phyloP scores from a whole-genome alignment of 2,329 filamentous ascomycete species.

The Scytalidium lignicola region DNA sequence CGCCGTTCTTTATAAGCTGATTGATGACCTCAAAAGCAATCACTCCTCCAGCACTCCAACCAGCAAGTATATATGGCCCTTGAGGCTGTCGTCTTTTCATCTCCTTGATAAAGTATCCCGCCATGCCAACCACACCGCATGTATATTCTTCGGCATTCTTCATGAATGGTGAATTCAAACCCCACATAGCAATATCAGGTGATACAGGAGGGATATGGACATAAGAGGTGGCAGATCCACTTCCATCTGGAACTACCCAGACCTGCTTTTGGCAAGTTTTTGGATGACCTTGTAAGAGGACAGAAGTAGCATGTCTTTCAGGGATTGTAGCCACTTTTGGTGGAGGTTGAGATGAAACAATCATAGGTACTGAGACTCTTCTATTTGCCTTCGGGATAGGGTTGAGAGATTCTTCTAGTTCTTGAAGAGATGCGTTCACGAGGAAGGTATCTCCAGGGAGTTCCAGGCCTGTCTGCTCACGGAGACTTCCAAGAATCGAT shows the following conservation, averaged over 20 bases:
- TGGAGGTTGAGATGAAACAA: conserved; percentile 5
- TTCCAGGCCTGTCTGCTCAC: conserved; percentile 47
- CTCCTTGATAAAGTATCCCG: conserved; percentile 60
- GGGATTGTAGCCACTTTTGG: conserved; percentile 9
- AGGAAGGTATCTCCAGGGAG: conserved; percentile 57
- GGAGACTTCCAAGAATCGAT: conserved; percentile 48
- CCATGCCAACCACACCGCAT: conserved; percentile 61
- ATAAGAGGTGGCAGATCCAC: conserved; percentile 34
- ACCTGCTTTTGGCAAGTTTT: conserved; percentile 39
- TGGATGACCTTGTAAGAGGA: conserved; percentile 42
- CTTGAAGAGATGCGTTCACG: conserved; percentile 56
- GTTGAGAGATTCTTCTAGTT: conserved; percentile 60
- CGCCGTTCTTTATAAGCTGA: conserved; percentile 52
- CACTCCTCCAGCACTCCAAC: conserved; percentile 73
- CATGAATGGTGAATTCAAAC: conserved; percentile 67
- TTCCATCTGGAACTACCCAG: conserved; percentile 44
- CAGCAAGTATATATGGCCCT: conserved; percentile 63
- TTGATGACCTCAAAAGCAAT: conserved; percentile 63
- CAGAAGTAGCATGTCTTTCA: conserved; percentile 23
- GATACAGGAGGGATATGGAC: conserved; percentile 32
- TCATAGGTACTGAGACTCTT: conserved; percentile 34
- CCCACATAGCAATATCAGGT: conserved; percentile 45
- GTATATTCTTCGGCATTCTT: conserved; percentile 61
- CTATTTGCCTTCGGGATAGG: conserved; percentile 27
- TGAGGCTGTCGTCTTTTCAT: conserved; percentile 65